These are phyloP conservation scores for Aspergillus puulaauensis DNA, from an alignment of 2,329 filamentous ascomycete genomes.

Conservation along the genomic window DNA sequence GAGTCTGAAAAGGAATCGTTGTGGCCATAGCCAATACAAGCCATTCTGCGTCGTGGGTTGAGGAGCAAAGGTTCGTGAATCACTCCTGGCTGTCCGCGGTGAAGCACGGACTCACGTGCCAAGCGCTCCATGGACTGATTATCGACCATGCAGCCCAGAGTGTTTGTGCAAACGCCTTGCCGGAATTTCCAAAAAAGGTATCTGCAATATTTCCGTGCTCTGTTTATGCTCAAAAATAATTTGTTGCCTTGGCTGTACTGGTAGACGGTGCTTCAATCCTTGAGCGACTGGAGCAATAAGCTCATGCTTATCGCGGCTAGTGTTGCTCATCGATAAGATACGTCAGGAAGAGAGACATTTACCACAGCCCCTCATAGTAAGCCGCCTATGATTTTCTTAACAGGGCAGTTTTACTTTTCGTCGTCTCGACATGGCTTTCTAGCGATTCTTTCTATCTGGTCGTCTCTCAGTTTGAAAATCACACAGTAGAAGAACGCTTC, in stretches of 20 bases:
- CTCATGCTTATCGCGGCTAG: conserved; percentile 3
- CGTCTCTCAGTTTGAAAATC: neutral
- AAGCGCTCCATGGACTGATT: neutral
- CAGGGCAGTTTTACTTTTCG: neutral
- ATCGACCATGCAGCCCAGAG: too few species aligned
- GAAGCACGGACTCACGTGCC: conserved; percentile 3
- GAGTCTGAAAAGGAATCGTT: conserved; percentile 14
- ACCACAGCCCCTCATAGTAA: neutral
- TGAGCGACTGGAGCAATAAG: neutral
- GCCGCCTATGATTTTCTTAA: neutral
- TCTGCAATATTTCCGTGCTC: neutral
- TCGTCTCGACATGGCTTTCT: neutral
- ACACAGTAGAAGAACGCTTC: neutral
- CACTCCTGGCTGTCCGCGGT: neutral
- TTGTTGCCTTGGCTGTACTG: neutral
- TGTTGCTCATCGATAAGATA: neutral
- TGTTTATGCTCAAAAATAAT: neutral
- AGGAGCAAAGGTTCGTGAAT: neutral
- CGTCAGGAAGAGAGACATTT: neutral
- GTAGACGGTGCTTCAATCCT: neutral
- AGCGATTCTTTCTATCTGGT: neutral
- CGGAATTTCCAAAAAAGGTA: neutral
- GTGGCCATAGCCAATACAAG: conserved; percentile 22
- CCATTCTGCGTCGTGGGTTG: conserved; percentile 18
- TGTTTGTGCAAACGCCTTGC: neutral